Conservation (phyloP, 108 stramenopile species). For the Skeletonema costatum region DNA sequence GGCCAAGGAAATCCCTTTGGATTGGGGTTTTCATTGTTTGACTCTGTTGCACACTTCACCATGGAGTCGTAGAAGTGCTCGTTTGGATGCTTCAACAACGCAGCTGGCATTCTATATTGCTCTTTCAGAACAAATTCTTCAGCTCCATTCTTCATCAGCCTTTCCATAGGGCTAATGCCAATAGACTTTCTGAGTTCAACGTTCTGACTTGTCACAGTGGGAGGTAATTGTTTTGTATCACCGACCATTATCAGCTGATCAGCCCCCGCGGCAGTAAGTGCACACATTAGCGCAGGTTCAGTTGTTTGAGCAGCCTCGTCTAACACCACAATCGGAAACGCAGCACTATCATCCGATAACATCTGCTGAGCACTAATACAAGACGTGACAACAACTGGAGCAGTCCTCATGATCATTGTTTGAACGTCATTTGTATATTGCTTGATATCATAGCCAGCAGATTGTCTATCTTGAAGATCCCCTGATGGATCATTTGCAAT, state of each 20-base stretch:
- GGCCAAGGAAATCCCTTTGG: slow-evolving; percentile 75
- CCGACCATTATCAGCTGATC: slow-evolving; percentile 71
- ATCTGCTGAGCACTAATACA: slow-evolving; percentile 76
- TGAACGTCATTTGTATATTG: slow-evolving; percentile 42
- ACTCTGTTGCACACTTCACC: slow-evolving; percentile 38
- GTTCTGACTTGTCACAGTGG: slow-evolving; percentile 53
- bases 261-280: slow-evolving; percentile 58
- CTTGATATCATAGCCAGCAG: slow-evolving; percentile 40
- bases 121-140: slow-evolving; percentile 44
- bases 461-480: slow-evolving; percentile 17
- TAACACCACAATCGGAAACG: slow-evolving; percentile 63
- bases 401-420: slow-evolving; percentile 38
- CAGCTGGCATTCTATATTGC: slow-evolving; percentile 73
- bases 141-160: slow-evolving; percentile 58
- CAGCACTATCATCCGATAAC: slow-evolving; percentile 14
- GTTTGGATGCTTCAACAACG: slow-evolving; percentile 62
- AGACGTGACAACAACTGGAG: slow-evolving; percentile 70
- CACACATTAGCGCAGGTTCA: slow-evolving; percentile 71
- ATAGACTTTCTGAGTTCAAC: slow-evolving; percentile 48
- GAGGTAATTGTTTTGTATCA: slow-evolving; percentile 72
- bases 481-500: slow-evolving; percentile 22
- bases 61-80: slow-evolving; percentile 67
- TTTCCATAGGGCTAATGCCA: slow-evolving; percentile 72
- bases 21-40: background rate
- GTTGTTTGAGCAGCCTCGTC: slow-evolving; percentile 83